phyloP scores from a whole-genome alignment of 441 rosid genomes.

The Bocquillonia castaneifolia region DNA sequence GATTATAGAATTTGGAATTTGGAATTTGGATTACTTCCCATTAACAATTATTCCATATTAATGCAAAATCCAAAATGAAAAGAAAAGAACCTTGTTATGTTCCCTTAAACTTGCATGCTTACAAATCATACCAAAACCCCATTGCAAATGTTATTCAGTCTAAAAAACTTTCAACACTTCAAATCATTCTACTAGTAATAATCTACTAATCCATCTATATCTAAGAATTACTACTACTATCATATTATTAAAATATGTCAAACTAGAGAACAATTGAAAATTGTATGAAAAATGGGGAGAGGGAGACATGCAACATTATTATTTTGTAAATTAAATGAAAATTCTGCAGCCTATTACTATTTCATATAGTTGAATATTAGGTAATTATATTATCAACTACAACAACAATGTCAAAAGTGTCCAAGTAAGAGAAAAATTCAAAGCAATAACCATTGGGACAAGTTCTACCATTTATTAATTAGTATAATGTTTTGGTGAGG shows the following conservation, averaged over 20 bases:
- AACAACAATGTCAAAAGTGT: neutral
- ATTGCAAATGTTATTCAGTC: too few relatives aligned
- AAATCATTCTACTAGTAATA: too few relatives aligned
- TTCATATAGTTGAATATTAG: neutral
- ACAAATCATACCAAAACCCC: too few relatives aligned
- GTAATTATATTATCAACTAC: neutral
- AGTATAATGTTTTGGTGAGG: conserved; percentile 2
- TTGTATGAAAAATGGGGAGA: too few relatives aligned
- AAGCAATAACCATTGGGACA: conserved; percentile 9
- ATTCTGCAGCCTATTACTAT: neutral
- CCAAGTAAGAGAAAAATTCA: neutral
- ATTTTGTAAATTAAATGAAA: neutral
- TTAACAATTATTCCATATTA: neutral
- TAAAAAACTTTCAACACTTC: too few relatives aligned
- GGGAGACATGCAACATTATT: neutral
- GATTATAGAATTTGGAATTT: neutral
- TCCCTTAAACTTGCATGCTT: neutral
- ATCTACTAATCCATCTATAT: too few relatives aligned
- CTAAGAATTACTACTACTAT: neutral
- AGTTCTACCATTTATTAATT: neutral
- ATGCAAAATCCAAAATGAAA: neutral
- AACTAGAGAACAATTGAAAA: too few relatives aligned
- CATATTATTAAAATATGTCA: too few relatives aligned
- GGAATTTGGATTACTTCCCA: too few relatives aligned
- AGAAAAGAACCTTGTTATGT: neutral